These are phyloP conservation scores for Diplocarpon rosae DNA, from an alignment of 2,329 filamentous ascomycete genomes.

Conservation along the genomic window DNA sequence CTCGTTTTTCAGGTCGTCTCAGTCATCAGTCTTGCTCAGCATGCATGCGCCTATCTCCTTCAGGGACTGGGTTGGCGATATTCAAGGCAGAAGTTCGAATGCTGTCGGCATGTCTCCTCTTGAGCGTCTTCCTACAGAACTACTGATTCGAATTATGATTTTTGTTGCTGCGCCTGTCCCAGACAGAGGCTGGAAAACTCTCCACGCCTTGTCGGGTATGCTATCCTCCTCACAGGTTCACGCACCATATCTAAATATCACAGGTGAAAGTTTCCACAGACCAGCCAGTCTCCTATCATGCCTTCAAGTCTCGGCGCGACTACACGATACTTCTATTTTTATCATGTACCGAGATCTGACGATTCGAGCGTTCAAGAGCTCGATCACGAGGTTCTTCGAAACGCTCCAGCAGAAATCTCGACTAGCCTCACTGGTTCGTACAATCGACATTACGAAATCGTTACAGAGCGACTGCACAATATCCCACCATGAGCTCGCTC, in stretches of 20 bases:
- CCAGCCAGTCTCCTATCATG: background rate
- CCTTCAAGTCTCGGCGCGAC: conserved; percentile 1
- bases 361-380: background rate
- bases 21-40: background rate
- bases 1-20: too few species aligned
- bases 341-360: conserved; percentile 4
- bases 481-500: background rate
- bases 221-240: background rate
- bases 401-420: background rate
- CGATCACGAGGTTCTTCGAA: background rate
- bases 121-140: conserved; percentile 9
- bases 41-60: conserved; percentile 3
- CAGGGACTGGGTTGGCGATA: conserved; percentile 1
- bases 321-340: conserved; percentile 1
- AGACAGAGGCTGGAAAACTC: conserved; percentile 1
- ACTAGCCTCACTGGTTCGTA: background rate
- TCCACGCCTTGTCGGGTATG: background rate
- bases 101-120: conserved; percentile 4
- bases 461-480: background rate
- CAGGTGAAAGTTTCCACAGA: background rate
- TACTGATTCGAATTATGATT: conserved; percentile 3
- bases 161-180: background rate
- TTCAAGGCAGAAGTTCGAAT: background rate
- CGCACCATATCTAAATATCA: background rate
- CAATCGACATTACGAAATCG: conserved; percentile 1